These are phyloP conservation scores for Xylariaceae sp. DNA, from an alignment of 2,329 filamentous ascomycete genomes.

Conservation along the genomic window DNA sequence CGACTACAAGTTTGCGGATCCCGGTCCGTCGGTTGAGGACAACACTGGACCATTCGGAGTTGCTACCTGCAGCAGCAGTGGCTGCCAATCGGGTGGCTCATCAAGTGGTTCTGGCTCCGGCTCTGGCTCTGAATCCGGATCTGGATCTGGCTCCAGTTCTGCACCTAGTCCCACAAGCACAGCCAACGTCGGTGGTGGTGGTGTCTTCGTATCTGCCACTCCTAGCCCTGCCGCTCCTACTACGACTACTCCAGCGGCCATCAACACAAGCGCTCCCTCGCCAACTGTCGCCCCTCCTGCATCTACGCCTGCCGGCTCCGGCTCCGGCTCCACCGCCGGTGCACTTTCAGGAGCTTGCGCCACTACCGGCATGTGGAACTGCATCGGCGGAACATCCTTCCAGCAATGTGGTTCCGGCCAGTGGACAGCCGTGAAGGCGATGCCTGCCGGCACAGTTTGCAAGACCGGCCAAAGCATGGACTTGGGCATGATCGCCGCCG, in stretches of 20 bases:
- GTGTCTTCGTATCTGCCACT: conserved; percentile 23
- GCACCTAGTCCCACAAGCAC: conserved; percentile 21
- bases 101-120: conserved; percentile 20
- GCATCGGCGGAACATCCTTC: conserved; percentile 46
- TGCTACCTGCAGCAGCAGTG: conserved; percentile 33
- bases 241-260: neutral
- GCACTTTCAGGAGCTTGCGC: conserved; percentile 42
- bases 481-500: conserved; percentile 36
- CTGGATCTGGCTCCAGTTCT: conserved; percentile 19
- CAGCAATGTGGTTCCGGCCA: conserved; percentile 52
- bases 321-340: conserved; percentile 21
- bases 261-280: conserved; percentile 18
- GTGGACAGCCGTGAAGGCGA: conserved; percentile 43
- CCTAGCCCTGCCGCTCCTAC: conserved; percentile 5
- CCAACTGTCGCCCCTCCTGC: conserved; percentile 21
- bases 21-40: conserved; percentile 55
- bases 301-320: conserved; percentile 6
- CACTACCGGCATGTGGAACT: conserved; percentile 51
- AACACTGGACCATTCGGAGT: conserved; percentile 37
- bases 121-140: conserved; percentile 14
- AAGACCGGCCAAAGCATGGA: conserved; percentile 38
- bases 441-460: conserved; percentile 48
- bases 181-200: conserved; percentile 18
- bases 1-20: conserved; percentile 65
- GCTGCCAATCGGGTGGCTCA: conserved; percentile 27